These are phyloP conservation scores for Aspergillus udagawae DNA, from an alignment of 2,329 filamentous ascomycete species.

Conservation along the genomic window DNA sequence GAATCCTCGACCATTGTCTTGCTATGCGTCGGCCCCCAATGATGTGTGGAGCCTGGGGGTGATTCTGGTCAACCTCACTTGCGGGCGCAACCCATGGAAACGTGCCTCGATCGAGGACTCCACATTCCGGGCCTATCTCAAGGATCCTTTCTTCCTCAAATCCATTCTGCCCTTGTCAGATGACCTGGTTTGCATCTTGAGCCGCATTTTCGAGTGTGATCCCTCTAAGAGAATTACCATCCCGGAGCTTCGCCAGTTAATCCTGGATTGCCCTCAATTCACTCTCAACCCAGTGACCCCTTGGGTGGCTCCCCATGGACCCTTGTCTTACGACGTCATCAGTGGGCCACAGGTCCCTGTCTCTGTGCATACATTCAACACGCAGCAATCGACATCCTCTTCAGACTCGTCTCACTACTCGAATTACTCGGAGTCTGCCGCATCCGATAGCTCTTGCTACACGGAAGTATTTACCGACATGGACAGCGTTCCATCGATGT, in stretches of 20 bases:
- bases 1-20: constrained; percentile 64
- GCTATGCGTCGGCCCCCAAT: constrained; percentile 88
- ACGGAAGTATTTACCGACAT: constrained; percentile 36
- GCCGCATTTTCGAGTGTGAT: constrained; percentile 81
- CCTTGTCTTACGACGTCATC: constrained; percentile 31
- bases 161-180: constrained; percentile 87
- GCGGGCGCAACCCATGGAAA: constrained; percentile 98
- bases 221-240: constrained; percentile 79
- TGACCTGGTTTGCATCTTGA: constrained; percentile 83
- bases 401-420: constrained; percentile 34
- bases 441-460: constrained; percentile 37
- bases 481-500: constrained; percentile 32
- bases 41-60: constrained; percentile 98
- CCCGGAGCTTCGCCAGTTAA: constrained; percentile 70
- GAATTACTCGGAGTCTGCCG: constrained; percentile 36
- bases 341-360: constrained; percentile 34
- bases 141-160: constrained; percentile 81
- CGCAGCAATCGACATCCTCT: constrained; percentile 35
- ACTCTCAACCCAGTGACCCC: constrained; percentile 47
- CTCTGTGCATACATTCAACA: constrained; percentile 31
- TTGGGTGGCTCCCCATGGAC: constrained; percentile 35
- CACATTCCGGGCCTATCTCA: constrained; percentile 86
- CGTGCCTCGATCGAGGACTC: constrained; percentile 89
- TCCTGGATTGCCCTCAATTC: constrained; percentile 72
- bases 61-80: constrained; percentile 94